Conservation (phyloP, 2,329 filamentous ascomycete genomes). For the Ceratocystis harringtonii region DNA sequence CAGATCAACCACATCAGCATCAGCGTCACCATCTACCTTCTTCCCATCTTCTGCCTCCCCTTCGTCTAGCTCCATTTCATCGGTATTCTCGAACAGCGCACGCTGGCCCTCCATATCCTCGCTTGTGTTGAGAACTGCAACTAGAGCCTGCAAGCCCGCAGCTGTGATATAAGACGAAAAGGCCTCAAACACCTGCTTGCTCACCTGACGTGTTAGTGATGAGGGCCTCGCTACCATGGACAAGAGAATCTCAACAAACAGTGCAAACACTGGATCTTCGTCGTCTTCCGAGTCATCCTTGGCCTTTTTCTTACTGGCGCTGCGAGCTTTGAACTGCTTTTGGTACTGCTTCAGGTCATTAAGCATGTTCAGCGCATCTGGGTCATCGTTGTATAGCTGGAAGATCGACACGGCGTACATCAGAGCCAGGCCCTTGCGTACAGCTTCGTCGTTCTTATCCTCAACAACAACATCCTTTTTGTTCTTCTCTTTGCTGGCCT, state of each 20-base stretch:
- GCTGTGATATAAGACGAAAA: constrained; percentile 63
- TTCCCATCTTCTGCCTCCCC: background rate
- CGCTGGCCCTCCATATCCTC: constrained; percentile 75
- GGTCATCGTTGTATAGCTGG: constrained; percentile 78
- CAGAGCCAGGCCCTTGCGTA: constrained; percentile 54
- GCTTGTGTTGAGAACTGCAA: constrained; percentile 57
- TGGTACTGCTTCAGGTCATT: constrained; percentile 68
- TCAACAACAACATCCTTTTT: background rate
- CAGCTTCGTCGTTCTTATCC: constrained; percentile 25
- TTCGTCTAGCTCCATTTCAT: constrained; percentile 25
- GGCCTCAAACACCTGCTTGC: constrained; percentile 72
- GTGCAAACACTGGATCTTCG: constrained; percentile 25
- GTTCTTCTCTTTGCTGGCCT: background rate
- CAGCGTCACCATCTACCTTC: constrained; percentile 1
- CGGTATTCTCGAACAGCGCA: constrained; percentile 62
- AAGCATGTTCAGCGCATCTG: constrained; percentile 69
- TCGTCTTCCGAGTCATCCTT: constrained; percentile 33
- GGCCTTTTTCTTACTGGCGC: constrained; percentile 33
- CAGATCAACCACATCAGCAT: constrained; percentile 34
- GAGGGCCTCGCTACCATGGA: constrained; percentile 79
- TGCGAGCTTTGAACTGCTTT: constrained; percentile 42
- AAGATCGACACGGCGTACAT: constrained; percentile 74
- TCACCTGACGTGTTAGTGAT: constrained; percentile 68
- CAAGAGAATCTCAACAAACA: constrained; percentile 77
- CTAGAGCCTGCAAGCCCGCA: constrained; percentile 51